Evolutionary conservation across 345 rosid species (phyloP), one percentile per base, ranked within the genome.

Genomic region (Syzygium aromaticum): DNA sequence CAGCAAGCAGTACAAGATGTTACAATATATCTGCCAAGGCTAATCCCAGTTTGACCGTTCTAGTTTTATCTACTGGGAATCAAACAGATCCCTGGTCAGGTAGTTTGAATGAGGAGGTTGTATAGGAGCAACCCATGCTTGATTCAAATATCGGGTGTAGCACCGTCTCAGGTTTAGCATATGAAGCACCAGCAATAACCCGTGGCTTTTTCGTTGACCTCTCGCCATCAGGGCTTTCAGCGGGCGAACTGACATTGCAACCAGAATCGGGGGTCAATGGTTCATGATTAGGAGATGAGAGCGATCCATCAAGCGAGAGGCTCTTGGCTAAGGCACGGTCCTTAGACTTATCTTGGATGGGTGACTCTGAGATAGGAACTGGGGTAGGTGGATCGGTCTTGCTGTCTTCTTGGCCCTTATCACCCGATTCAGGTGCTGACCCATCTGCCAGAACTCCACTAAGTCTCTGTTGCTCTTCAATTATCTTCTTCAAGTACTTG

Each of bases 401-500:
- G 89, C 93, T 91, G 88, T 93, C 99, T 57, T 94, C 96, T 54
- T 84, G 93, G 88, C 89, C 87, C 87, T 91, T 89, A 28, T 91
- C 95, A 27, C 91, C 95, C 87, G 94, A 91, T 56, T 64, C 87
- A 84, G 87, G 95, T 80, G 88, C 92, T 11, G 95, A 89, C 27
- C 89, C 90, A 86, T 98, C 98, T 51, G 91, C 90, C 73, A 96
- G 94, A 73, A 88, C 94, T 64, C 98, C 98, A 86, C 95, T 94
- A 5, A 98, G 94, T 84, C 95, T 93, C 43, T 97, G 98, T 89
- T 98, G 99, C 95, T 98, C 99, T 93, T 98, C 99, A 53, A 98
- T 98, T 90, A 98, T 98, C 95, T 96, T 98, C 93, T 98, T 96
- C 93, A 98, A 90, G 91, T 96, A 98, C 93, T 96, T 95, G 78